phyloP scores from a whole-genome alignment of 768 basidiomycete genomes.

The Cytidiella melzeri region DNA sequence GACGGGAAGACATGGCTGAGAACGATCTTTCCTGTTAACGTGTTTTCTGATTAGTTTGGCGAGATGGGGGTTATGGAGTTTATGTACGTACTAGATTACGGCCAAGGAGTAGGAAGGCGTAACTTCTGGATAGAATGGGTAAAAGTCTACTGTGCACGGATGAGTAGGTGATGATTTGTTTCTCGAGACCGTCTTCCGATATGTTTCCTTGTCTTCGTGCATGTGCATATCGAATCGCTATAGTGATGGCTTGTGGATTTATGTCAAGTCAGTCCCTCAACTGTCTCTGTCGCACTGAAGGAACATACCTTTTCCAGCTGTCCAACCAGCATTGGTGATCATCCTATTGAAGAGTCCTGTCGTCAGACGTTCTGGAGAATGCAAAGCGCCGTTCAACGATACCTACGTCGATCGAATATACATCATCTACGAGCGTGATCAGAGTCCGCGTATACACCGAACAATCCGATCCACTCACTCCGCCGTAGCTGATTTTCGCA shows the following conservation, averaged over 20 bases:
- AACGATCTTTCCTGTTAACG: slow-evolving; percentile 42
- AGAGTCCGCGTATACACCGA: background rate
- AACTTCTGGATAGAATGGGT: slow-evolving; percentile 62
- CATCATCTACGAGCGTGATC: slow-evolving; percentile 46
- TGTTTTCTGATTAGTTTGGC: too few relatives aligned
- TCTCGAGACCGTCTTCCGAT: slow-evolving; percentile 48
- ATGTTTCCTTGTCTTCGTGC: slow-evolving; percentile 63
- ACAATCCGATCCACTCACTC: slow-evolving; percentile 47
- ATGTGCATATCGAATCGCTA: slow-evolving; percentile 66
- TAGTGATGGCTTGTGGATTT: slow-evolving; percentile 39
- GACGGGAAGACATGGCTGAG: slow-evolving; percentile 38
- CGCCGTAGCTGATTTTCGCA: slow-evolving; percentile 69
- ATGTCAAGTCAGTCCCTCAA: too few relatives aligned
- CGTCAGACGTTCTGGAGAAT: background rate
- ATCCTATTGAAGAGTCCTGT: slow-evolving; percentile 36
- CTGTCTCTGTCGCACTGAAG: too few relatives aligned
- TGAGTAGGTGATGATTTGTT: slow-evolving; percentile 67
- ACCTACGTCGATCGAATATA: slow-evolving; percentile 62
- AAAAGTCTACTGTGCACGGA: slow-evolving; percentile 67
- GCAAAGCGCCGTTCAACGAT: background rate
- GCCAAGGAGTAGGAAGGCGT: slow-evolving; percentile 63
- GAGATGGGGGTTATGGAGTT: background rate
- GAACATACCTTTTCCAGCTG: slow-evolving; percentile 64
- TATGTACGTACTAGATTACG: slow-evolving; percentile 42
- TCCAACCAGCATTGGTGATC: slow-evolving; percentile 56